These are phyloP conservation scores for Penicillium cosmopolitanum DNA, from an alignment of 495 filamentous ascomycete species.

Conservation along the genomic window DNA sequence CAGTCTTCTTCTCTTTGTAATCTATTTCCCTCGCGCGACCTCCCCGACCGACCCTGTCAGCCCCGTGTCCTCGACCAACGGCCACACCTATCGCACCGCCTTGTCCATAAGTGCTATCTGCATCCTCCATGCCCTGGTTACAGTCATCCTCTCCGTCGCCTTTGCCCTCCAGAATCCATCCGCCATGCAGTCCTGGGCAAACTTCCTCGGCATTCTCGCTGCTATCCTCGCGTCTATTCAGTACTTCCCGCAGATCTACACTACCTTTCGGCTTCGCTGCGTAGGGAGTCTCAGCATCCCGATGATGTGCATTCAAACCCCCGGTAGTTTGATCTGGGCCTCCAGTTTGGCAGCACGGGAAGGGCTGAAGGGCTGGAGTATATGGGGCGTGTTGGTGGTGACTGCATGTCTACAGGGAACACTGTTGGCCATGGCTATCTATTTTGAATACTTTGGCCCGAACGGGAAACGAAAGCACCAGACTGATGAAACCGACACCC, in stretches of 20 bases:
- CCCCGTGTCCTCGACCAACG: constrained; percentile 30
- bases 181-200: constrained; percentile 74
- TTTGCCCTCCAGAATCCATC: constrained; percentile 60
- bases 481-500: constrained; percentile 37
- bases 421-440: constrained; percentile 78
- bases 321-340: constrained; percentile 87
- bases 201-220: constrained; percentile 76
- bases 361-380: constrained; percentile 87
- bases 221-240: constrained; percentile 83
- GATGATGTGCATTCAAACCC: constrained; percentile 99
- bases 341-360: constrained; percentile 79
- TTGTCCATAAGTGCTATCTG: constrained; percentile 69
- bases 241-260: constrained; percentile 93
- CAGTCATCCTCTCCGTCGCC: constrained; percentile 66
- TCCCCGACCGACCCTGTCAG: constrained; percentile 41
- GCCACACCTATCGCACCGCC: constrained; percentile 74
- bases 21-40: constrained; percentile 76
- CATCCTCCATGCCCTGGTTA: constrained; percentile 68
- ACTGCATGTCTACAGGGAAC: constrained; percentile 85
- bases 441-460: constrained; percentile 65
- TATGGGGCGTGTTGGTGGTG: constrained; percentile 86
- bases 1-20: constrained; percentile 82
- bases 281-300: constrained; percentile 90
- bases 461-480: constrained; percentile 37
- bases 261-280: constrained; percentile 79